These are phyloP conservation scores for Neopestalotiopsis sp. DNA, from an alignment of 2,329 filamentous ascomycete species.

Conservation along the genomic window DNA sequence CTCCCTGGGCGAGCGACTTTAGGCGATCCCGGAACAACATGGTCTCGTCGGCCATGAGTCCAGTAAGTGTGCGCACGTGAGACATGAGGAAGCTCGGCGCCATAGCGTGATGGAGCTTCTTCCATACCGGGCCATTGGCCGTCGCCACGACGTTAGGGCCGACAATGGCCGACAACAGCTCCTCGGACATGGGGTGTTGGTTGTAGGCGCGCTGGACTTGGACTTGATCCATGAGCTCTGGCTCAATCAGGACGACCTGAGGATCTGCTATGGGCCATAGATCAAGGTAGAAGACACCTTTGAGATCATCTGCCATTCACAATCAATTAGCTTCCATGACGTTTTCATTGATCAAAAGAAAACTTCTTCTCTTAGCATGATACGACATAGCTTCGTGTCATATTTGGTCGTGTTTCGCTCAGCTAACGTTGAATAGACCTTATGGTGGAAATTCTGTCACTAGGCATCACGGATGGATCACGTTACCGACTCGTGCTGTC, in stretches of 20 bases:
- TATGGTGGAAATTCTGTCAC: too few relatives aligned
- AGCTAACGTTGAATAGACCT: too few relatives aligned
- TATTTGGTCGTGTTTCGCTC: too few relatives aligned
- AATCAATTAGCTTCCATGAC: neutral
- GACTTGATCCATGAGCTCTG: constrained; percentile 32
- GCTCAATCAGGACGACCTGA: constrained; percentile 33
- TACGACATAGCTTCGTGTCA: too few relatives aligned
- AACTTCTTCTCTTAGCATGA: too few relatives aligned
- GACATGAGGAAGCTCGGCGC: constrained; percentile 35
- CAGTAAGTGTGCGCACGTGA: constrained; percentile 30
- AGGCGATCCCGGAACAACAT: constrained; percentile 29
- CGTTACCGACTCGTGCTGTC: too few relatives aligned
- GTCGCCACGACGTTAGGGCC: constrained; percentile 30
- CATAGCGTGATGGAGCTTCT: constrained; percentile 34
- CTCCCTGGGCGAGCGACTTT: constrained; percentile 20
- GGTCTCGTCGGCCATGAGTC: constrained; percentile 32
- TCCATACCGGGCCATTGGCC: constrained; percentile 35
- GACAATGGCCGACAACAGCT: constrained; percentile 29
- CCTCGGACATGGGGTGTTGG: constrained; percentile 23
- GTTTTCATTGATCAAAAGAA: neutral
- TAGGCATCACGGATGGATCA: too few relatives aligned
- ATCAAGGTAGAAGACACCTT: constrained; percentile 40
- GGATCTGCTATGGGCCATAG: constrained; percentile 35
- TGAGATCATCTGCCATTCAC: constrained; percentile 24
- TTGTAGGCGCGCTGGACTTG: constrained; percentile 30